Evolutionary conservation across 139 green algal genomes (phyloP).

Genomic region (Marvania coccoides): DNA sequence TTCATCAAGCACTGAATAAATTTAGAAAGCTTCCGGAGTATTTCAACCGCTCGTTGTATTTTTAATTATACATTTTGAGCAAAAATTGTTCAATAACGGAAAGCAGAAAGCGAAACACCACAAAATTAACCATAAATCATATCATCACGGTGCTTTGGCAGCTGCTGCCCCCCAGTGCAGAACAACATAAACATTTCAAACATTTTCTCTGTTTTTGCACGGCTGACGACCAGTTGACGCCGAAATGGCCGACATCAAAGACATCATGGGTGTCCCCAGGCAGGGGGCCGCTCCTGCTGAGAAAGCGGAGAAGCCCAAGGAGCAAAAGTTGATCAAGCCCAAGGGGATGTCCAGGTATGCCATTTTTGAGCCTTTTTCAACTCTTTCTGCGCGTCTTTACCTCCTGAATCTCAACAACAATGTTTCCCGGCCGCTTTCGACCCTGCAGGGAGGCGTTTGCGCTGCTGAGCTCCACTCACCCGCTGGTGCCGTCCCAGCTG

Average conservation of each 20-base stretch:
- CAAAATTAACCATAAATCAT: no score
- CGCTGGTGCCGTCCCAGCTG: slow-evolving; percentile 67
- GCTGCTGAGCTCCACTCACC: slow-evolving; percentile 71
- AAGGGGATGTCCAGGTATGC: slow-evolving; percentile 63
- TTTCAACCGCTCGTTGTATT: no score
- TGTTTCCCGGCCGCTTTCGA: slow-evolving; percentile 2
- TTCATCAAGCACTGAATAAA: no score
- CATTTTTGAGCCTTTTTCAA: not conserved
- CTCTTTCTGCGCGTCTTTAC: not conserved
- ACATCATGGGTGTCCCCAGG: slow-evolving; percentile 75
- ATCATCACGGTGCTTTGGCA: no score
- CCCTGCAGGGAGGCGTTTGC: slow-evolving; percentile 82
- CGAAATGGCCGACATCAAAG: slow-evolving; percentile 76
- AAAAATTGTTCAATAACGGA: no score
- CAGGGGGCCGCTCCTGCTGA: not conserved
- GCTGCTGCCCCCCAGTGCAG: no score
- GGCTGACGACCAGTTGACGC: no score
- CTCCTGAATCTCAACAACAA: not conserved
- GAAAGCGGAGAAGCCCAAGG: slow-evolving; percentile 57
- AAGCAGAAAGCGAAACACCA: no score
- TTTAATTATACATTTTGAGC: no score
- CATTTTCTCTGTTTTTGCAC: no score
- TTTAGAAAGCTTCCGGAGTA: no score
- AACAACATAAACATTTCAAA: no score
- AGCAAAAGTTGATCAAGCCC: slow-evolving; percentile 45